Conservation (phyloP, 148 eudicot genomes). For the Silene conica region DNA sequence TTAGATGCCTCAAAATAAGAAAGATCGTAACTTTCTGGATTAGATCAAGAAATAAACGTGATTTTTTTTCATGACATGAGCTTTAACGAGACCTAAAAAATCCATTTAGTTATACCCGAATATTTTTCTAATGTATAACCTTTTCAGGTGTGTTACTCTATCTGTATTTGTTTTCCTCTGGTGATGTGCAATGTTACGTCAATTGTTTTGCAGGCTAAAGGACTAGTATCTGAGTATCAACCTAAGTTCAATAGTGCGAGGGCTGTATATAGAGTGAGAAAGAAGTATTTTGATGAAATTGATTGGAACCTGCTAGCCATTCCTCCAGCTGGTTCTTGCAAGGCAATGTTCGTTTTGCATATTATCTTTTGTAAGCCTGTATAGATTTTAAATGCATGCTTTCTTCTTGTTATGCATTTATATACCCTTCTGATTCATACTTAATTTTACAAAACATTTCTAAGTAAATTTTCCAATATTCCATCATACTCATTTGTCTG, state of each 20-base stretch:
- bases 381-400: not conserved
- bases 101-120: not conserved
- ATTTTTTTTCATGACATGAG: not conserved
- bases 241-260: slow-evolving; percentile 95
- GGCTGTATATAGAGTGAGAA: slow-evolving; percentile 91
- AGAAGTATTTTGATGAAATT: slow-evolving; percentile 90
- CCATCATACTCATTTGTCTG: not conserved
- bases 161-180: not conserved
- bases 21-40: no score
- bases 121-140: not conserved
- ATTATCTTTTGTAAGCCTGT: not conserved
- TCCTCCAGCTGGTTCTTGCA: slow-evolving; percentile 84
- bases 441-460: not conserved
- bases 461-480: no score
- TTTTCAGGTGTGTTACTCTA: not conserved
- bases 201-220: slow-evolving; percentile 77
- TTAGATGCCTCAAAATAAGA: no score
- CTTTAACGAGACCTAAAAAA: not conserved
- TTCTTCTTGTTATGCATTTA: not conserved
- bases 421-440: not conserved
- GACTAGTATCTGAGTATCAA: slow-evolving; percentile 86
- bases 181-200: slow-evolving; percentile 13
- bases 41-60: not conserved
- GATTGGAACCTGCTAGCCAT: slow-evolving; percentile 97
- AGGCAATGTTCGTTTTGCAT: slow-evolving; percentile 39